Evolutionary conservation across 805 yeast genomes (phyloP).

Genomic region (Nakazawaea holstii): DNA sequence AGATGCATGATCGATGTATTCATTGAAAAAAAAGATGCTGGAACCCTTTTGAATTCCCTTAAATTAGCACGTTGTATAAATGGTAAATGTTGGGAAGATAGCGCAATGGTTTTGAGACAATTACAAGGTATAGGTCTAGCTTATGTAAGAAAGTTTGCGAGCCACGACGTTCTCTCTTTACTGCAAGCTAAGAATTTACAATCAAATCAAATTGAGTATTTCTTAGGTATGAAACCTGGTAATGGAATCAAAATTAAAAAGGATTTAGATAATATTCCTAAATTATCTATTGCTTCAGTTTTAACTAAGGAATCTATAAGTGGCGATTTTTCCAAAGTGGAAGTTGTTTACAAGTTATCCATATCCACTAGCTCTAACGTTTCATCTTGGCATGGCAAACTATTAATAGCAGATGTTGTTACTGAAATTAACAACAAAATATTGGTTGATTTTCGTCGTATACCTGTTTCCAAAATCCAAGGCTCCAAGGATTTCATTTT

Average conservation of each 20-base stretch:
- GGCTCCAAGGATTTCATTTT: conserved; percentile 23
- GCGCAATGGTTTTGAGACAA: conserved; percentile 39
- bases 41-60: conserved; percentile 33
- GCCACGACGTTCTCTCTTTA: conserved; percentile 28
- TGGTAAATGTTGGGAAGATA: conserved; percentile 48
- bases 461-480: conserved; percentile 22
- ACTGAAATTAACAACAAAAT: conserved; percentile 19
- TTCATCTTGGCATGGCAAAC: conserved; percentile 27
- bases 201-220: conserved; percentile 32
- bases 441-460: conserved; percentile 40
- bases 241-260: conserved; percentile 30
- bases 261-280: conserved; percentile 31
- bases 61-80: conserved; percentile 32
- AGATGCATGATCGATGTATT: conserved; percentile 41
- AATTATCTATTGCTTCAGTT: conserved; percentile 20
- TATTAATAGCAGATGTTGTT: conserved; percentile 26
- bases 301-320: conserved; percentile 12
- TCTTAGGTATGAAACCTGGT: conserved; percentile 35
- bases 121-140: conserved; percentile 40
- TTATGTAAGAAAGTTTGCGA: conserved; percentile 31
- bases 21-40: conserved; percentile 33
- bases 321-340: conserved; percentile 1
- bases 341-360: conserved; percentile 18
- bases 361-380: conserved; percentile 17
- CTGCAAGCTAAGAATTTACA: conserved; percentile 24